A percentile compares a stretch with the other conserved stretches of the same genome.
Conservation (phyloP, 148 eudicot species). For the Fallopia convolvulus region DNA sequence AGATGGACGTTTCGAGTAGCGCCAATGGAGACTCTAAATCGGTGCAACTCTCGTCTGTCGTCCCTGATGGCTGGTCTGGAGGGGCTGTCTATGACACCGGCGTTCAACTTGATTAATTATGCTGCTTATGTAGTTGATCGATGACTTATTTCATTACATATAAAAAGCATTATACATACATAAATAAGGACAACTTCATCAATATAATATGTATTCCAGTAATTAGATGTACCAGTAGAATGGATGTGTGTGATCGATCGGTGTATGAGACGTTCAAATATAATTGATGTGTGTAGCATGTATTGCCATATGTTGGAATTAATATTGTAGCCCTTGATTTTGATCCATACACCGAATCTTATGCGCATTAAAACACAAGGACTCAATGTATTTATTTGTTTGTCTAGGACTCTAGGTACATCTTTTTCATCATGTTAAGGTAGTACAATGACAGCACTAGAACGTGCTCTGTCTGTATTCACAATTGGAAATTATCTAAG, state of each 20-base stretch:
- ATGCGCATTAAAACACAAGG: no score
- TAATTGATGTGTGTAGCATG: neutral
- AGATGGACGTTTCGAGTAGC: slow-evolving; percentile 34
- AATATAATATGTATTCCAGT: neutral
- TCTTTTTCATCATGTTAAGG: no score
- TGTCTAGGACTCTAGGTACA: no score
- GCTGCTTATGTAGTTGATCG: neutral
- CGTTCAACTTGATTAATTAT: slow-evolving; percentile 21
- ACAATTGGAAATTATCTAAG: no score
- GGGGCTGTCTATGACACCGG: slow-evolving; percentile 34
- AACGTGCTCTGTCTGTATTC: no score
- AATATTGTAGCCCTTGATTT: neutral
- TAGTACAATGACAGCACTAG: no score
- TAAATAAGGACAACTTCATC: neutral
- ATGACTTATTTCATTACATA: neutral
- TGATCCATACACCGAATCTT: no score
- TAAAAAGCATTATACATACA: neutral
- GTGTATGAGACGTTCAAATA: neutral
- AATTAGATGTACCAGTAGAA: neutral
- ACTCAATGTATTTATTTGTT: no score
- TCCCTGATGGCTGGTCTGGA: slow-evolving; percentile 35
- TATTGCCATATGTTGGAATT: neutral
- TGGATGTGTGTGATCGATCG: neutral
- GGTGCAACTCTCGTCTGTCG: slow-evolving; percentile 24
- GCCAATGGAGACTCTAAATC: slow-evolving; percentile 17